Percentiles rank a stretch among this genome's conserved stretches.
phyloP scores from a whole-genome alignment of 768 basidiomycete genomes.

The Russula ochroleuca region DNA sequence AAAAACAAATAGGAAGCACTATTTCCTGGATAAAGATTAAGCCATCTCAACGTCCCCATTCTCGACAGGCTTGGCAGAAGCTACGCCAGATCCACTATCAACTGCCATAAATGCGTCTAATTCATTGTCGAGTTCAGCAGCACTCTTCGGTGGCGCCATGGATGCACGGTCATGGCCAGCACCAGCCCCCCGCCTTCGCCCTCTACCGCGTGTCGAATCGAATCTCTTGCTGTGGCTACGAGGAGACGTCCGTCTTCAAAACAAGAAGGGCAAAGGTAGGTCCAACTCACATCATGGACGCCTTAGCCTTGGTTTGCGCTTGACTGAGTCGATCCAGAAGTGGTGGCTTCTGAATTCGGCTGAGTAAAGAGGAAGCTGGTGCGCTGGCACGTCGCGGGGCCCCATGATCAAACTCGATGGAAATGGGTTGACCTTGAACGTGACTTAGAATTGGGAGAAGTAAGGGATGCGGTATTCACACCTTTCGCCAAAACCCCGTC shows the following conservation, averaged over 20 bases:
- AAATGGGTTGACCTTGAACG: conserved; percentile 72
- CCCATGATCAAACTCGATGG: conserved; percentile 55
- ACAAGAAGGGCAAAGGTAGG: no score
- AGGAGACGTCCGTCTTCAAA: not conserved
- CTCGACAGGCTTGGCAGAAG: conserved; percentile 7
- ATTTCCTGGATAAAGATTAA: not conserved
- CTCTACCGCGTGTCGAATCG: conserved; percentile 13
- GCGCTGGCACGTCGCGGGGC: conserved; percentile 36
- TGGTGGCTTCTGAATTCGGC: conserved; percentile 71
- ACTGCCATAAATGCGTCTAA: conserved; percentile 83
- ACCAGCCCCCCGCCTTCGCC: conserved; percentile 36
- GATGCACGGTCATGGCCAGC: conserved; percentile 31
- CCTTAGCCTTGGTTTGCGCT: conserved; percentile 37
- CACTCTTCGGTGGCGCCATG: conserved; percentile 50
- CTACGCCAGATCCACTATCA: conserved; percentile 25
- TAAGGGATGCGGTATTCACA: conserved; percentile 34
- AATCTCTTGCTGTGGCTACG: conserved; percentile 18
- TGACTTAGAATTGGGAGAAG: conserved; percentile 5
- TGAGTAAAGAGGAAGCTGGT: conserved; percentile 58
- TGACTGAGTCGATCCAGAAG: conserved; percentile 59
- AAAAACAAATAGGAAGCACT: conserved; percentile 8
- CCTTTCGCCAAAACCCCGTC: conserved; percentile 88
- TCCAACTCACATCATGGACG: conserved; percentile 21
- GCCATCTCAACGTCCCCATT: conserved; percentile 22
- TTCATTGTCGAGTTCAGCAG: conserved; percentile 82